Evolutionary conservation across 345 rosid genomes (phyloP).

Genomic region (Linum usitatissimum): DNA sequence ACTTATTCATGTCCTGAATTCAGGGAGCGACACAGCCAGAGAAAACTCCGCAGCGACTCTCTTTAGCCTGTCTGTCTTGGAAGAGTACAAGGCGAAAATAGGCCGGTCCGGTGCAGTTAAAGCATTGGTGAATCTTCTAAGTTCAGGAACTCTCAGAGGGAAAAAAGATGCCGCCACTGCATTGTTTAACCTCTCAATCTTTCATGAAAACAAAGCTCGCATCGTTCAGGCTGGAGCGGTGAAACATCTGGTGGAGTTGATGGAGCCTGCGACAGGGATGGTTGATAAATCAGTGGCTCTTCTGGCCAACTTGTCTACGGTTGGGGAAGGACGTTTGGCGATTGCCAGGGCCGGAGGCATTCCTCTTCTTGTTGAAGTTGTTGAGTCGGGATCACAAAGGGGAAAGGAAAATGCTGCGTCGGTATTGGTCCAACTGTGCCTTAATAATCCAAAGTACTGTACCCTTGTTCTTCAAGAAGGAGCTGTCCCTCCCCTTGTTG

Average conservation of each 20-base stretch:
- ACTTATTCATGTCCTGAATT: slow-evolving; percentile 59
- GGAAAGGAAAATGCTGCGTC: slow-evolving; percentile 92
- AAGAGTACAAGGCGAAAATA: slow-evolving; percentile 61
- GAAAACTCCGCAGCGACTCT: slow-evolving; percentile 86
- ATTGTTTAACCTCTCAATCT: slow-evolving; percentile 78
- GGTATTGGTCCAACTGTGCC: slow-evolving; percentile 68
- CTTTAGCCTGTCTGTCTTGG: slow-evolving; percentile 69
- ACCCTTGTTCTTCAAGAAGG: slow-evolving; percentile 90
- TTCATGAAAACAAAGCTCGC: slow-evolving; percentile 88
- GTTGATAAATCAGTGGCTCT: slow-evolving; percentile 88
- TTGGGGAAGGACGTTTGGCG: slow-evolving; percentile 66
- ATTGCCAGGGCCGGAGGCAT: slow-evolving; percentile 72
- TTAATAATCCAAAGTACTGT: slow-evolving; percentile 72
- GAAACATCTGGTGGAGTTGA: slow-evolving; percentile 59
- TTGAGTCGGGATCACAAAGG: slow-evolving; percentile 79
- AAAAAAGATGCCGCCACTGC: slow-evolving; percentile 93
- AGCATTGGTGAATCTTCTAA: slow-evolving; percentile 67
- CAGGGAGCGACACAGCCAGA: slow-evolving; percentile 71
- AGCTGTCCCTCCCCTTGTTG: slow-evolving; percentile 90
- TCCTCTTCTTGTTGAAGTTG: slow-evolving; percentile 59
- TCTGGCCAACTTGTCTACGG: slow-evolving; percentile 71
- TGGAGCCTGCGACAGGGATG: slow-evolving; percentile 68
- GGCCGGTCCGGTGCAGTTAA: slow-evolving; percentile 81
- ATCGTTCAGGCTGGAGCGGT: slow-evolving; percentile 93
- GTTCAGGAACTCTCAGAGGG: slow-evolving; percentile 73